Evolutionary conservation across 768 basidiomycete species (phyloP).

Genomic region (Kwoniella sp.): DNA sequence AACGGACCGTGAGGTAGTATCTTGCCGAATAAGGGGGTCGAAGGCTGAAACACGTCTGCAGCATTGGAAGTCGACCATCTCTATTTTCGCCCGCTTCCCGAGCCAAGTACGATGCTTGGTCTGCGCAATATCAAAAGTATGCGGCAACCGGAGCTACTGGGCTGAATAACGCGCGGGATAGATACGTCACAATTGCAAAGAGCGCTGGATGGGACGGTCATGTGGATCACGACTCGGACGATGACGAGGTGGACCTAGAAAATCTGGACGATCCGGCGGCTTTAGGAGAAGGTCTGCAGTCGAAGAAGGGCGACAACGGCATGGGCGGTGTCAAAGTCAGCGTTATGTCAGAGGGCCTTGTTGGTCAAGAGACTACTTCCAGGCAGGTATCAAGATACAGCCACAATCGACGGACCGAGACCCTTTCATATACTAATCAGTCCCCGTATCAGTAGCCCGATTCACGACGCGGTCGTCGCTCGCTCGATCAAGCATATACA

Average conservation of each 20-base stretch:
- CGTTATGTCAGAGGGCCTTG: constrained; percentile 29
- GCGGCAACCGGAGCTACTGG: background rate
- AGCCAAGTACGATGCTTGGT: constrained; percentile 54
- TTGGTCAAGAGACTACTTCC: constrained; percentile 10
- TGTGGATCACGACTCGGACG: constrained; percentile 16
- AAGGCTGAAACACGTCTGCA: too few relatives aligned
- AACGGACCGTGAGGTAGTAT: constrained; percentile 40
- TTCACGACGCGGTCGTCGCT: constrained; percentile 69
- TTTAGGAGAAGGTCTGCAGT: background rate
- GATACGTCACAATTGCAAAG: constrained; percentile 47
- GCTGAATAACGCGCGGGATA: constrained; percentile 25
- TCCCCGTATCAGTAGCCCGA: constrained; percentile 17
- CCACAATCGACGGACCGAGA: background rate
- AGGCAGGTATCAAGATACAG: background rate
- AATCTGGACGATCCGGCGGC: constrained; percentile 19
- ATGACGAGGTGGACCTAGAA: constrained; percentile 28
- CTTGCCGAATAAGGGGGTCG: too few relatives aligned
- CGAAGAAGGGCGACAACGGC: constrained; percentile 14
- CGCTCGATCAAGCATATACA: constrained; percentile 62
- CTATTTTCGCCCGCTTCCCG: constrained; percentile 47
- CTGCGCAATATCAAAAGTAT: constrained; percentile 24
- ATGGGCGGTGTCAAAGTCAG: constrained; percentile 46
- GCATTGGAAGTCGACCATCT: constrained; percentile 42
- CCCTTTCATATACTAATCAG: background rate
- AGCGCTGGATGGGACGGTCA: constrained; percentile 42